Percentiles rank a stretch among this genome's conserved stretches.
These are phyloP conservation scores for Dacryopinax primogenitus DNA, from an alignment of 768 basidiomycete genomes.

Conservation along the genomic window DNA sequence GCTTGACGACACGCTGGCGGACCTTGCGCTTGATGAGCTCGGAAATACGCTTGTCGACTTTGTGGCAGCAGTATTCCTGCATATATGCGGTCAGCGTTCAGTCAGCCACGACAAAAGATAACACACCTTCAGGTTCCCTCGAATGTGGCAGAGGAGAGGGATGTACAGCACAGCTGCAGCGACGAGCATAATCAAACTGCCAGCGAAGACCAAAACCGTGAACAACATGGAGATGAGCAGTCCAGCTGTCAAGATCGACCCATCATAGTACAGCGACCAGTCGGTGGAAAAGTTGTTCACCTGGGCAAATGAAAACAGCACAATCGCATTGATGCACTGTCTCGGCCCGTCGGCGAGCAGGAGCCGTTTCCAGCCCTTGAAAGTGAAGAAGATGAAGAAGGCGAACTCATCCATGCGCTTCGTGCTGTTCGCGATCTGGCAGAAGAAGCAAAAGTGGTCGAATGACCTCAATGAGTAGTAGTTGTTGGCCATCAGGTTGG, in stretches of 20 bases:
- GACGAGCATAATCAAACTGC: conserved; percentile 68
- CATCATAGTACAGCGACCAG: conserved; percentile 33
- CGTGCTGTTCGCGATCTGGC: conserved; percentile 88
- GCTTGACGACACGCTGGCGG: conserved; percentile 69
- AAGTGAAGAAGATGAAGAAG: conserved; percentile 98
- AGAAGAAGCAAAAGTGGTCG: conserved; percentile 96
- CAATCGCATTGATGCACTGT: conserved; percentile 93
- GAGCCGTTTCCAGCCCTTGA: conserved; percentile 95
- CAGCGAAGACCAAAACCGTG: conserved; percentile 76
- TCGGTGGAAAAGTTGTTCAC: conserved; percentile 66
- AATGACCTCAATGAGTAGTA: conserved; percentile 84
- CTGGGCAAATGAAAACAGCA: conserved; percentile 81
- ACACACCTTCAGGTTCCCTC: conserved; percentile 85
- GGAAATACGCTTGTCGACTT: conserved; percentile 96
- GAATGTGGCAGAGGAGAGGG: conserved; percentile 89
- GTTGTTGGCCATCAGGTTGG: conserved; percentile 91
- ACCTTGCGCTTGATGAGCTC: conserved; percentile 86
- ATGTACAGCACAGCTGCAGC: conserved; percentile 79
- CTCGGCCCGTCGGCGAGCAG: conserved; percentile 90
- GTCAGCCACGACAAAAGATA: not conserved
- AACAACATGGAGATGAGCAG: conserved; percentile 81
- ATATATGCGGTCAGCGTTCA: not conserved
- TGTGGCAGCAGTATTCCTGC: conserved; percentile 95
- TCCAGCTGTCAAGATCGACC: conserved; percentile 59
- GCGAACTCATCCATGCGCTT: conserved; percentile 96